Conservation (phyloP, 2,329 filamentous ascomycete genomes). For the Cryphonectria nitschkei region DNA sequence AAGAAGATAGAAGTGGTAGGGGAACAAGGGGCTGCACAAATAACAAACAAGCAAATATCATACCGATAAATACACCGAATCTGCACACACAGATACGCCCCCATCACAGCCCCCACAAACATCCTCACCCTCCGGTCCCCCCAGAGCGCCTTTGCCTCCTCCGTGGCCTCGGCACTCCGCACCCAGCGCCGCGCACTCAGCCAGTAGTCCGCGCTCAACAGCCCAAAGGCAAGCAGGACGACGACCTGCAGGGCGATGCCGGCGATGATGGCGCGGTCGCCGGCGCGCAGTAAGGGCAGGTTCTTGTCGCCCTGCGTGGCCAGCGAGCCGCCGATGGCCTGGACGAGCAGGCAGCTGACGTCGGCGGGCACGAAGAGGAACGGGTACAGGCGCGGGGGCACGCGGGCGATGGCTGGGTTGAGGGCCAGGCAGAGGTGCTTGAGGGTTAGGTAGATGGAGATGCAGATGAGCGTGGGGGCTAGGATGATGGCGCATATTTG, state of each 20-base stretch:
- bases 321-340: constrained; percentile 61
- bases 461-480: constrained; percentile 63
- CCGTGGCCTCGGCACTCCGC: constrained; percentile 35
- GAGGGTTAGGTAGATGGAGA: constrained; percentile 66
- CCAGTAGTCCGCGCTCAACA: constrained; percentile 49
- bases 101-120: constrained; percentile 49
- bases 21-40: background rate
- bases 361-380: constrained; percentile 64
- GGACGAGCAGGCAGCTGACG: constrained; percentile 60
- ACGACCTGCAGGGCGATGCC: constrained; percentile 58
- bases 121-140: constrained; percentile 45
- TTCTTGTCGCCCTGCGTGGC: constrained; percentile 51
- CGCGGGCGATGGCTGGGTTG: constrained; percentile 53
- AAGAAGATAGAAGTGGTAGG: background rate
- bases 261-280: constrained; percentile 57
- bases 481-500: constrained; percentile 64
- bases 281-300: constrained; percentile 44
- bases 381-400: constrained; percentile 57
- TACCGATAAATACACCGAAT: constrained; percentile 60
- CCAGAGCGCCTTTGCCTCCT: constrained; percentile 46
- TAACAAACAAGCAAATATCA: constrained; percentile 31
- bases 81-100: constrained; percentile 51
- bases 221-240: constrained; percentile 52
- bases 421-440: constrained; percentile 60
- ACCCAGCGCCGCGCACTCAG: constrained; percentile 47